phyloP scores from a whole-genome alignment of 305 asterid genomes.

The Ajuga reptans region DNA sequence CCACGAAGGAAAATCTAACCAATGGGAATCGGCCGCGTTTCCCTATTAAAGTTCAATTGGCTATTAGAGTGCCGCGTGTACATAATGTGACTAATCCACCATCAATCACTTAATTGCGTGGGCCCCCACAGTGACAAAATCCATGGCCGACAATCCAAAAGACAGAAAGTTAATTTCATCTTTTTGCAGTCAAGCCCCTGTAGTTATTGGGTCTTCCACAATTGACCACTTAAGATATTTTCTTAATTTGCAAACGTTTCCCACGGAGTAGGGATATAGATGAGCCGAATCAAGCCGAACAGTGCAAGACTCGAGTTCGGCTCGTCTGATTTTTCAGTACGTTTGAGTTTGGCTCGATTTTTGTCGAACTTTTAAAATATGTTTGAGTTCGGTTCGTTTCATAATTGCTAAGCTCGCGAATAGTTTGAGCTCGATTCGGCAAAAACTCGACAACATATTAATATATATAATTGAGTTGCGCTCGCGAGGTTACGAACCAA shows the following conservation, averaged over 20 bases:
- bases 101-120: constrained; percentile 26
- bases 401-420: too few species aligned
- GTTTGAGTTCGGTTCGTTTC: too few species aligned
- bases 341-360: too few species aligned
- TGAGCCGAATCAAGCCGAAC: too few species aligned
- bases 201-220: not conserved
- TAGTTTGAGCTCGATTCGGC: too few species aligned
- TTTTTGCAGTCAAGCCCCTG: constrained; percentile 25
- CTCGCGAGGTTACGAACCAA: too few species aligned
- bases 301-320: too few species aligned
- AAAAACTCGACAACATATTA: too few species aligned
- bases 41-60: not conserved
- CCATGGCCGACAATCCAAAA: constrained; percentile 40
- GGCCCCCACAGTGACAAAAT: constrained; percentile 24
- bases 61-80: constrained; percentile 37
- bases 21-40: constrained; percentile 26
- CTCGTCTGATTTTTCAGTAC: too few species aligned
- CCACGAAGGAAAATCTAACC: not conserved
- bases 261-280: too few species aligned
- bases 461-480: too few species aligned
- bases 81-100: constrained; percentile 28
- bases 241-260: not conserved
- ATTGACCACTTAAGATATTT: not conserved
- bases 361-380: too few species aligned
- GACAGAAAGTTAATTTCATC: constrained; percentile 18